A percentile compares a stretch with the other conserved stretches of the same genome.
Evolutionary conservation across 73 alveolate species (phyloP).

Genomic region (Stentor coeruleus): DNA sequence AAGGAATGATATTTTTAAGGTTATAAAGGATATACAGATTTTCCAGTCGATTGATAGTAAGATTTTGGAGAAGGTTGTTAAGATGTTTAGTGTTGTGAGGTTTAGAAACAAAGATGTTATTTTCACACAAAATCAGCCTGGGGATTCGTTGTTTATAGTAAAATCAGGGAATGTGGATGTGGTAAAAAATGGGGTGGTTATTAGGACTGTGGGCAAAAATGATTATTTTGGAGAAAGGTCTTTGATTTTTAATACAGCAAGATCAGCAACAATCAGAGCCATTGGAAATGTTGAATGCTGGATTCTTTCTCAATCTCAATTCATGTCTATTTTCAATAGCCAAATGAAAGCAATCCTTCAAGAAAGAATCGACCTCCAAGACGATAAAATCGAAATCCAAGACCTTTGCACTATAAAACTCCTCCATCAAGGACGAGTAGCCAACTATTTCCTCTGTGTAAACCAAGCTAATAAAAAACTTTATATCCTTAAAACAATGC

Average conservation of each 20-base stretch:
- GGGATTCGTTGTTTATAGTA: constrained; percentile 55
- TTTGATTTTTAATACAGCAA: constrained; percentile 37
- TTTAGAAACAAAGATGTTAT: neutral
- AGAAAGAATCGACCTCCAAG: constrained; percentile 9
- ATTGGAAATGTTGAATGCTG: constrained; percentile 41
- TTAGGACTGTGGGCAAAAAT: constrained; percentile 44
- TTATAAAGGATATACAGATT: neutral
- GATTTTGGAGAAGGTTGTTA: neutral
- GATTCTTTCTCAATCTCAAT: neutral
- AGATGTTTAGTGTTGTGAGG: neutral
- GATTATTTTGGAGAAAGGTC: constrained; percentile 68
- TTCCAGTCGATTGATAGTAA: neutral
- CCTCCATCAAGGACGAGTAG: constrained; percentile 46
- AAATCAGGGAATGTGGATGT: constrained; percentile 52
- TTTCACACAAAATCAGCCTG: neutral
- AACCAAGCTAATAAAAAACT: constrained; percentile 37
- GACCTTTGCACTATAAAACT: constrained; percentile 29
- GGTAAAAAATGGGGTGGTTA: constrained; percentile 33
- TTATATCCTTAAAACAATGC: constrained; percentile 43
- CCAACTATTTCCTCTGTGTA: constrained; percentile 32
- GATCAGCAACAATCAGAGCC: constrained; percentile 53
- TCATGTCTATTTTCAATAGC: neutral
- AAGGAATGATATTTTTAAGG: neutral
- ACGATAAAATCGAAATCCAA: constrained; percentile 25
- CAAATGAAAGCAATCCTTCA: neutral